Evolutionary conservation across 352 stramenopile species (phyloP).

Genomic region (Pythium dissotocum): DNA sequence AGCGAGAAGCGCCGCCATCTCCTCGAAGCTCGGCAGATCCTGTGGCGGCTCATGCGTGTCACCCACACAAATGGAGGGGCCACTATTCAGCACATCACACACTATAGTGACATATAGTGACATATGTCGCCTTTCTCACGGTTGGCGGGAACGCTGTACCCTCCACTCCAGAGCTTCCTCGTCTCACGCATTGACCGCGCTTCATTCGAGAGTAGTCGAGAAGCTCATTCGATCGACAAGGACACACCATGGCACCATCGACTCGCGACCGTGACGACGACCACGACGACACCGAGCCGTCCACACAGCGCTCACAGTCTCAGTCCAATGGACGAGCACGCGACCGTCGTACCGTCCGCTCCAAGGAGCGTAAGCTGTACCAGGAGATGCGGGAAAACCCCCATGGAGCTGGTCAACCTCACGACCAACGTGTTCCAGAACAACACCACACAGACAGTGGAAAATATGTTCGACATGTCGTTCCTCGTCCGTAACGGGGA

Average conservation of each 20-base stretch:
- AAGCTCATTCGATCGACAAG: no score
- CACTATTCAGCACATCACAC: no score
- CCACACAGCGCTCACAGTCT: slow-evolving; percentile 10
- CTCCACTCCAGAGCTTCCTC: no score
- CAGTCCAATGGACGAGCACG: slow-evolving; percentile 10
- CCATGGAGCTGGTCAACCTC: slow-evolving; percentile 63
- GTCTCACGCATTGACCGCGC: no score
- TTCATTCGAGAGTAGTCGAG: background rate
- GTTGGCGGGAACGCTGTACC: no score
- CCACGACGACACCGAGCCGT: slow-evolving; percentile 7
- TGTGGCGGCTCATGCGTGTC: no score
- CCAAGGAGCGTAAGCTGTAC: slow-evolving; percentile 75
- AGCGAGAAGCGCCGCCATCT: no score
- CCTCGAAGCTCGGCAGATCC: no score
- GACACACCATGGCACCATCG: slow-evolving; percentile 19
- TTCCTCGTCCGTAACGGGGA: slow-evolving; percentile 77
- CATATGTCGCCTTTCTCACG: no score
- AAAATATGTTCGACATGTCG: slow-evolving; percentile 85
- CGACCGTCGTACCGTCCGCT: slow-evolving; percentile 60
- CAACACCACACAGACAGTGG: slow-evolving; percentile 80
- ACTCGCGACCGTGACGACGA: slow-evolving; percentile 20
- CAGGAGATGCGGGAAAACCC: slow-evolving; percentile 70
- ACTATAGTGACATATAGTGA: no score
- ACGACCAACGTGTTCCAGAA: slow-evolving; percentile 55
- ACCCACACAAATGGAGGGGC: no score